Evolutionary conservation across 2,329 filamentous ascomycete species (phyloP).

Genomic region (Achaetomium macrosporum): DNA sequence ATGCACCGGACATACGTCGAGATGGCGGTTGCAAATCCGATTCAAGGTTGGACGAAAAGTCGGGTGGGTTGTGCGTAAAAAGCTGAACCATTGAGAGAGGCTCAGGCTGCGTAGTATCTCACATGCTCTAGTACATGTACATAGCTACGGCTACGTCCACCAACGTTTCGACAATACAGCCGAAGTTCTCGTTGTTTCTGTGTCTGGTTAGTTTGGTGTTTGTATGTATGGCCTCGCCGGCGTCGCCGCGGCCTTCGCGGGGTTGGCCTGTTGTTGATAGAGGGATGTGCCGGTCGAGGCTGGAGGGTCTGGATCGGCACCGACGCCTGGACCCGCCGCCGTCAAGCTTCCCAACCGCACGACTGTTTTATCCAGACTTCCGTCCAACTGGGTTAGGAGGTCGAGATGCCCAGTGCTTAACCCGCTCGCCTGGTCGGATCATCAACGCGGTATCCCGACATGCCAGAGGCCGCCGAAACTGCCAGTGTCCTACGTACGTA

Average conservation of each 20-base stretch:
- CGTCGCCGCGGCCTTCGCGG: no score
- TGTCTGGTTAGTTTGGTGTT: not conserved
- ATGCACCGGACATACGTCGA: constrained; percentile 1
- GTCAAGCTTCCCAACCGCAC: constrained; percentile 9
- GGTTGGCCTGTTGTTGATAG: not conserved
- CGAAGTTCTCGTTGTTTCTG: constrained; percentile 12
- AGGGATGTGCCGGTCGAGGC: not conserved
- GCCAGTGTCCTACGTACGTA: not conserved
- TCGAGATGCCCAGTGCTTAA: constrained; percentile 4
- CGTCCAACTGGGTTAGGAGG: constrained; percentile 12
- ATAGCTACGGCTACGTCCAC: not conserved
- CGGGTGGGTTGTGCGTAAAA: not conserved
- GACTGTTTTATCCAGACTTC: constrained; percentile 20
- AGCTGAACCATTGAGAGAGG: not conserved
- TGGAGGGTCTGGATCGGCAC: constrained; percentile 11
- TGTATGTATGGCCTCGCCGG: no score
- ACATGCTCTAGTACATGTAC: not conserved
- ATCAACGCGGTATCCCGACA: constrained; percentile 16
- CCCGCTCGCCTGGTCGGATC: constrained; percentile 17
- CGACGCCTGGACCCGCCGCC: constrained; percentile 9
- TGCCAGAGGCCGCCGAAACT: constrained; percentile 10
- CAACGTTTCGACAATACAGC: not conserved
- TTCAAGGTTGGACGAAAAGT: not conserved
- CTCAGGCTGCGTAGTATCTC: no score
- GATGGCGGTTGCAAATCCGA: not conserved